These are phyloP conservation scores for Tricholoma furcatifolium DNA, from an alignment of 768 basidiomycete species.

Conservation along the genomic window DNA sequence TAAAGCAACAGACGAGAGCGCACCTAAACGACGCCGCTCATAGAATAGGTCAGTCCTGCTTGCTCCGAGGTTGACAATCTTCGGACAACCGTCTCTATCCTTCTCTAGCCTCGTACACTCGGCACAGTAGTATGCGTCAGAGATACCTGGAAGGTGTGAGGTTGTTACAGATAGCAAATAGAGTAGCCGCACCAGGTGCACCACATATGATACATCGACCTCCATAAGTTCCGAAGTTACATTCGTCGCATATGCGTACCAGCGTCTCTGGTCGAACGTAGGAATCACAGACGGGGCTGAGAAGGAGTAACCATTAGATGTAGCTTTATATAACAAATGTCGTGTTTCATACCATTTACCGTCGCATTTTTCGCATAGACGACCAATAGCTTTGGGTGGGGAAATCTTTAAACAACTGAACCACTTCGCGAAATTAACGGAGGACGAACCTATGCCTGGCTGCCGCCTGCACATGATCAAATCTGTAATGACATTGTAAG, in stretches of 20 bases:
- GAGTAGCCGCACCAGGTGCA: conserved; percentile 65
- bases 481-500: conserved; percentile 50
- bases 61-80: conserved; percentile 96
- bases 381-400: conserved; percentile 76
- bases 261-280: conserved; percentile 98
- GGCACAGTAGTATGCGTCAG: conserved; percentile 98
- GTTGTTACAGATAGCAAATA: not conserved
- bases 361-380: conserved; percentile 98
- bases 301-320: not conserved
- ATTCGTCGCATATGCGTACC: conserved; percentile 98
- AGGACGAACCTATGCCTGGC: conserved; percentile 85
- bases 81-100: conserved; percentile 96
- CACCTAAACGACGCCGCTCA: conserved; percentile 82
- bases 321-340: not conserved
- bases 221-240: conserved; percentile 98
- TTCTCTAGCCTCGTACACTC: conserved; percentile 97
- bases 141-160: conserved; percentile 65
- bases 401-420: conserved; percentile 4
- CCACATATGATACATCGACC: conserved; percentile 98
- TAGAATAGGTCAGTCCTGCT: conserved; percentile 92
- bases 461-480: conserved; percentile 98
- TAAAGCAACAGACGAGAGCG: conserved; percentile 15
- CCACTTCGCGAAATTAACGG: not conserved
- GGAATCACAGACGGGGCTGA: conserved; percentile 96
- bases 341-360: conserved; percentile 84